Conservation (phyloP, 345 rosid genomes). For the Sapria himalayana region DNA sequence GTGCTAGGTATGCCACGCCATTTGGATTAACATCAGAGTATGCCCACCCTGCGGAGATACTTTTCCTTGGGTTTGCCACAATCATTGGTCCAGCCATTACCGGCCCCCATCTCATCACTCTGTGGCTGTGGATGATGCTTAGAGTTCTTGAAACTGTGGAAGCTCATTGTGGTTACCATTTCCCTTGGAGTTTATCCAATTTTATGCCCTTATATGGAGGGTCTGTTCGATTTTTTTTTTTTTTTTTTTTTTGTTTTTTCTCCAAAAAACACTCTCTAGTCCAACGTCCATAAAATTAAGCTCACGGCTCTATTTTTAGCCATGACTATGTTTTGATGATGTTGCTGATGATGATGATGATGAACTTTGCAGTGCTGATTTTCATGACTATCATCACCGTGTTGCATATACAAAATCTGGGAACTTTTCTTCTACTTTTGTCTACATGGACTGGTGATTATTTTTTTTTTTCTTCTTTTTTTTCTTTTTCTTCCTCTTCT, state of each 20-base stretch:
- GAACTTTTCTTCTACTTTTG: constrained; percentile 83
- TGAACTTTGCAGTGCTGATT: constrained; percentile 62
- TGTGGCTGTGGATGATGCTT: constrained; percentile 87
- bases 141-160: constrained; percentile 94
- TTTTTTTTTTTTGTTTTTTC: neutral
- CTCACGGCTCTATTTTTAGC: no score
- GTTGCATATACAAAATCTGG: constrained; percentile 91
- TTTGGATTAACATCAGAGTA: constrained; percentile 93
- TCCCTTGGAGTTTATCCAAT: constrained; percentile 93
- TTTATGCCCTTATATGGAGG: constrained; percentile 91
- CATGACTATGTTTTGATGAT: no score
- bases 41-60: constrained; percentile 92
- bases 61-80: constrained; percentile 91
- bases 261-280: no score
- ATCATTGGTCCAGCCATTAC: constrained; percentile 88
- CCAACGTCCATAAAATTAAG: no score
- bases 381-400: constrained; percentile 96
- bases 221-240: constrained; percentile 11
- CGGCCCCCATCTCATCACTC: constrained; percentile 79
- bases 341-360: no score
- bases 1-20: constrained; percentile 87
- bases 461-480: constrained; percentile 3
- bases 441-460: constrained; percentile 90
- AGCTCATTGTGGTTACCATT: constrained; percentile 97
- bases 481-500: no score